Conservation (phyloP, 2,329 filamentous ascomycete species). For the Raffaelea arxii region DNA sequence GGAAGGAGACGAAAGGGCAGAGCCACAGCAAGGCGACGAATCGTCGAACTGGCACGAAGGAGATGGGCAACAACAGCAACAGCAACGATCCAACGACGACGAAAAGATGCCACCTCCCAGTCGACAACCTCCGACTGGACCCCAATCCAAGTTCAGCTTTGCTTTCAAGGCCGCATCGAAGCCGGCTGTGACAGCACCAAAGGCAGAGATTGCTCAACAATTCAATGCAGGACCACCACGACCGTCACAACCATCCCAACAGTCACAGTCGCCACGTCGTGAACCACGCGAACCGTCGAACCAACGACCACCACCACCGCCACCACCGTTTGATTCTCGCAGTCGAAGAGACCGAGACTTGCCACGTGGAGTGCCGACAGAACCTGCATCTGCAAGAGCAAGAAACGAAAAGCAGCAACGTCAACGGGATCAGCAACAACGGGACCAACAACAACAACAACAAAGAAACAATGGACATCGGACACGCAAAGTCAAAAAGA, state of each 20-base stretch:
- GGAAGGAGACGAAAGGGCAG: constrained; percentile 6
- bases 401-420: constrained; percentile 13
- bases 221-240: constrained; percentile 50
- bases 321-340: neutral
- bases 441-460: constrained; percentile 15
- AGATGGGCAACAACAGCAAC: neutral
- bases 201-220: constrained; percentile 58
- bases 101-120: constrained; percentile 41
- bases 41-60: neutral
- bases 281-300: constrained; percentile 14
- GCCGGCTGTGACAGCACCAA: constrained; percentile 44
- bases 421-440: constrained; percentile 3
- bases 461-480: constrained; percentile 28
- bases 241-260: constrained; percentile 7
- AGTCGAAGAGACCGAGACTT: constrained; percentile 29
- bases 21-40: neutral
- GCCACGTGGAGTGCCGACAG: constrained; percentile 40
- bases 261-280: constrained; percentile 15
- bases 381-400: constrained; percentile 40
- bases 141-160: constrained; percentile 77
- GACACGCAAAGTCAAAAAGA: constrained; percentile 56
- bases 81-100: neutral
- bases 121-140: constrained; percentile 42
- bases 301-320: neutral
- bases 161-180: constrained; percentile 73